phyloP scores from a whole-genome alignment of 805 yeast species.

The Wickerhamia fluorescens region DNA sequence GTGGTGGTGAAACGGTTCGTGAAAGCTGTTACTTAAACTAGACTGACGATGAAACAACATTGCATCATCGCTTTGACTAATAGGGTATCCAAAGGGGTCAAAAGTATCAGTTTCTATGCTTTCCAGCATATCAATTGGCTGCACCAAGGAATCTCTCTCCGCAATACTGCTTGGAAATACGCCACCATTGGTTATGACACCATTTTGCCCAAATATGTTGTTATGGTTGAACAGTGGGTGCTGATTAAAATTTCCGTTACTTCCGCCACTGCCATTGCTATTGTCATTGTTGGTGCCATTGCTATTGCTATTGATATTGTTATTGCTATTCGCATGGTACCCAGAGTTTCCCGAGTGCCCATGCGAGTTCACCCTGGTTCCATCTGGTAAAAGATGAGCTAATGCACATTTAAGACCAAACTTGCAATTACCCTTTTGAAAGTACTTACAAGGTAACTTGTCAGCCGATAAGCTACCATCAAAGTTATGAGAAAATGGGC shows the following conservation, averaged over 20 bases:
- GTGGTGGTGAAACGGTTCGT: too few species aligned
- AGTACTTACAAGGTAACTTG: constrained; percentile 77
- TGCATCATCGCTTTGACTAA: too few species aligned
- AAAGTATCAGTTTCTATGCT: too few species aligned
- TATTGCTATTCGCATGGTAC: neutral
- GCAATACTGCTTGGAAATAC: too few species aligned
- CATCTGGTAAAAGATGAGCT: constrained; percentile 86
- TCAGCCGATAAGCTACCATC: constrained; percentile 49
- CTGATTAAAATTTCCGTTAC: too few species aligned
- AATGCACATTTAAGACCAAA: constrained; percentile 93
- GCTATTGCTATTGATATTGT: neutral
- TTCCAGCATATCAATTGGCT: too few species aligned
- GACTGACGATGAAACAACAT: too few species aligned
- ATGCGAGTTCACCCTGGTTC: constrained; percentile 63
- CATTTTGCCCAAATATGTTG: constrained; percentile 1
- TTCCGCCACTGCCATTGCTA: constrained; percentile 3
- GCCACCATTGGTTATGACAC: too few species aligned
- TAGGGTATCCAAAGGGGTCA: too few species aligned
- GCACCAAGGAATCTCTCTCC: too few species aligned
- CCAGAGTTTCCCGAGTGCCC: constrained; percentile 6
- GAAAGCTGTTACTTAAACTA: too few species aligned
- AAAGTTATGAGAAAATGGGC: constrained; percentile 83
- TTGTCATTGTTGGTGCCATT: constrained; percentile 1
- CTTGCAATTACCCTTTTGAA: constrained; percentile 93
- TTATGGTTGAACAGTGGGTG: constrained; percentile 1